Conservation (phyloP, 2,329 filamentous ascomycete genomes). For the Pleoardoris graminearum region DNA sequence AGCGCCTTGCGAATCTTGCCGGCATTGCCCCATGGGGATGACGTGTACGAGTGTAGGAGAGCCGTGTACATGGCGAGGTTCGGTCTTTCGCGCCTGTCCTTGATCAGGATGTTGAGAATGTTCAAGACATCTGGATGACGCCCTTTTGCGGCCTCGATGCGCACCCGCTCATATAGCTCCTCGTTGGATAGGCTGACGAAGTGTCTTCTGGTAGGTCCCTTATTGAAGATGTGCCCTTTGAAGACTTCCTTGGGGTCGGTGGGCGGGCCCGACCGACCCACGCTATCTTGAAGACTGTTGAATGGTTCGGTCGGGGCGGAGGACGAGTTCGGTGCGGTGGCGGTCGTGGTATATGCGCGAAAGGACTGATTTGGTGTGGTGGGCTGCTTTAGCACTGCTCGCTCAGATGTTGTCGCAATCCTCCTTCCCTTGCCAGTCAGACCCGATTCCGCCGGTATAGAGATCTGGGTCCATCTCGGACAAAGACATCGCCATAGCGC, state of each 20-base stretch:
- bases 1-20: conserved; percentile 66
- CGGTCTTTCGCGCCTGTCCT: conserved; percentile 58
- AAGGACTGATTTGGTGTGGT: not conserved
- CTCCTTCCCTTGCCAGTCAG: no score
- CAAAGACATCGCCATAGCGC: conserved; percentile 43
- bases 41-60: conserved; percentile 72
- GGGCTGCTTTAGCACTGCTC: no score
- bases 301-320: not conserved
- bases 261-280: not conserved
- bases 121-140: conserved; percentile 31
- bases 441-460: not conserved
- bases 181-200: conserved; percentile 31
- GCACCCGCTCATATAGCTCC: conserved; percentile 37
- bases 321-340: conserved; percentile 1
- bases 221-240: not conserved
- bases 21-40: conserved; percentile 66
- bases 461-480: conserved; percentile 26
- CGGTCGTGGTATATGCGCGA: not conserved
- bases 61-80: conserved; percentile 70
- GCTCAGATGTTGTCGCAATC: no score
- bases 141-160: conserved; percentile 31
- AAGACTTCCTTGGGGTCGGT: not conserved
- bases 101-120: conserved; percentile 63
- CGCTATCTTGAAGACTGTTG: not conserved
- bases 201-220: not conserved